These are phyloP conservation scores for Globisporangium carolinianum DNA, from an alignment of 352 stramenopile species.

Conservation along the genomic window DNA sequence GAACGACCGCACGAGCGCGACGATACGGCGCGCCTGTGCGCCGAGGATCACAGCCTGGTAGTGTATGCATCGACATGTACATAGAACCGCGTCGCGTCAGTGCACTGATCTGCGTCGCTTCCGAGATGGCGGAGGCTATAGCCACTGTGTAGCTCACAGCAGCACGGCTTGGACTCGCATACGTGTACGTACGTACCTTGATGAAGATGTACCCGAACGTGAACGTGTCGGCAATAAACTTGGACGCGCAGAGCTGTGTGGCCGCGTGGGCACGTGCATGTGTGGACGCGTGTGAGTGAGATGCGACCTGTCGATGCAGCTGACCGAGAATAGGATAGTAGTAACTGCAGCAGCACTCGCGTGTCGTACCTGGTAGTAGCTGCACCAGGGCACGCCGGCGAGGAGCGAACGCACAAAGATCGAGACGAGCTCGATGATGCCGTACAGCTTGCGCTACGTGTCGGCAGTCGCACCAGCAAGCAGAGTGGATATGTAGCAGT, in stretches of 20 bases:
- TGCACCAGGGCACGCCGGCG: constrained; percentile 63
- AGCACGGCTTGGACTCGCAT: neutral
- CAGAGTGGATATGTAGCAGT: too few species aligned
- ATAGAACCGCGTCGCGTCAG: neutral
- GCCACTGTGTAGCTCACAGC: too few species aligned
- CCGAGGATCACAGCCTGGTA: constrained; percentile 47
- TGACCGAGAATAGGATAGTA: neutral
- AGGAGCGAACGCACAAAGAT: constrained; percentile 59
- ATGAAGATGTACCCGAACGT: constrained; percentile 72
- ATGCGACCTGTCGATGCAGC: too few species aligned
- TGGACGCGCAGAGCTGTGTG: constrained; percentile 43
- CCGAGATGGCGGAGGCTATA: too few species aligned
- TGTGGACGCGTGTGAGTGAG: too few species aligned
- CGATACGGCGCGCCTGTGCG: constrained; percentile 41
- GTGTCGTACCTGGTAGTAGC: constrained; percentile 48
- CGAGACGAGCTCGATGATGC: constrained; percentile 65
- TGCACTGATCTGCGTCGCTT: too few species aligned
- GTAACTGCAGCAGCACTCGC: neutral
- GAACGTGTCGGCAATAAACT: constrained; percentile 69
- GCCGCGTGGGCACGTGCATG: neutral
- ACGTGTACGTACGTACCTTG: constrained; percentile 30
- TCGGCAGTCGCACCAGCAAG: too few species aligned
- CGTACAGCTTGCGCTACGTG: constrained; percentile 61
- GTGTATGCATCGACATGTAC: neutral
- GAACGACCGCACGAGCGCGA: constrained; percentile 44